Conservation (phyloP, 495 filamentous ascomycete genomes). For the Penicillium crystallinum region DNA sequence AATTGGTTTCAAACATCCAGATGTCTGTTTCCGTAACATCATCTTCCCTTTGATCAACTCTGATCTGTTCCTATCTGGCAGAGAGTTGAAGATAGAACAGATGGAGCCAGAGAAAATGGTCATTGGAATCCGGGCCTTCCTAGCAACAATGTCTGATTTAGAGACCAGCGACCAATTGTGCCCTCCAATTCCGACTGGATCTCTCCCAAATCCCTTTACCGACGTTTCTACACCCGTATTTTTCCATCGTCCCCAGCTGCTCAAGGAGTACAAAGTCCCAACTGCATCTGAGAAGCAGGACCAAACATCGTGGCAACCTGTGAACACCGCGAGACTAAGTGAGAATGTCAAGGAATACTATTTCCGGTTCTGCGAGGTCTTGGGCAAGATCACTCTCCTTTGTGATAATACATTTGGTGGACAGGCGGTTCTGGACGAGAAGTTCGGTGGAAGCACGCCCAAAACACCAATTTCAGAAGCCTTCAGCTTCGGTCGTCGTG, state of each 20-base stretch:
- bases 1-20: slow-evolving; percentile 89
- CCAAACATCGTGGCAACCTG: slow-evolving; percentile 53
- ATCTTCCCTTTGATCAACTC: slow-evolving; percentile 94
- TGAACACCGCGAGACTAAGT: slow-evolving; percentile 64
- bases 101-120: slow-evolving; percentile 96
- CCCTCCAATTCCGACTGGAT: slow-evolving; percentile 71
- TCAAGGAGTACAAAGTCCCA: slow-evolving; percentile 31
- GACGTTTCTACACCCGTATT: slow-evolving; percentile 30
- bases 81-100: slow-evolving; percentile 82
- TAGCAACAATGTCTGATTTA: slow-evolving; percentile 89
- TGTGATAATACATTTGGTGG: slow-evolving; percentile 97
- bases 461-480: slow-evolving; percentile 93
- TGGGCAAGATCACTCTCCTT: slow-evolving; percentile 91
- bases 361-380: slow-evolving; percentile 82
- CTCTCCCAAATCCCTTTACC: slow-evolving; percentile 41
- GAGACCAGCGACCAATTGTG: slow-evolving; percentile 74
- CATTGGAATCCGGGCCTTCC: slow-evolving; percentile 86
- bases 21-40: slow-evolving; percentile 84
- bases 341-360: slow-evolving; percentile 80
- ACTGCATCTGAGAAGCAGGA: slow-evolving; percentile 34
- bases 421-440: slow-evolving; percentile 91
- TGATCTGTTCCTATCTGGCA: slow-evolving; percentile 69
- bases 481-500: slow-evolving; percentile 79
- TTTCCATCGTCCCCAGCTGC: slow-evolving; percentile 36
- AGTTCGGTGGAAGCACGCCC: slow-evolving; percentile 76